A percentile compares a stretch with the other conserved stretches of the same genome.
Conservation (phyloP, 495 filamentous ascomycete genomes). For the Neurospora sp. region DNA sequence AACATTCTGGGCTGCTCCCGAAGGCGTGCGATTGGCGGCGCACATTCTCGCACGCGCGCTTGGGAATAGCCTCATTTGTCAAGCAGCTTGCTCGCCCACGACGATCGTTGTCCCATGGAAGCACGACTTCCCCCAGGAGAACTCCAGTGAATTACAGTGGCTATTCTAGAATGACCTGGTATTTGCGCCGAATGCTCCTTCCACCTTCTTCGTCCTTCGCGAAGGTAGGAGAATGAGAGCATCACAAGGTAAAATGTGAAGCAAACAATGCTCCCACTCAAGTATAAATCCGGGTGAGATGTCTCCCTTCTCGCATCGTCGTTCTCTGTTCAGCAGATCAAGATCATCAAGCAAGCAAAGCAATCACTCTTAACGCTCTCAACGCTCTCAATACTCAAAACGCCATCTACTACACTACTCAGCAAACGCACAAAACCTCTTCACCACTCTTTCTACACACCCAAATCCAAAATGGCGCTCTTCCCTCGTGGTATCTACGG, state of each 20-base stretch:
- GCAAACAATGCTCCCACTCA: not conserved
- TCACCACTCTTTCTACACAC: not conserved
- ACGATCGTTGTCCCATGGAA: not conserved
- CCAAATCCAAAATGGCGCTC: conserved; percentile 50
- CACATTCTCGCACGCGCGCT: not conserved
- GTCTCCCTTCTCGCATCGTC: not conserved
- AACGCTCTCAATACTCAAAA: conserved; percentile 15
- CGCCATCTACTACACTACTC: conserved; percentile 2
- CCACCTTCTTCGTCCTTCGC: not conserved
- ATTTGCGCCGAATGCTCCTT: not conserved
- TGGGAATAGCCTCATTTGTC: not conserved
- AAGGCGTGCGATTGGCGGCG: not conserved
- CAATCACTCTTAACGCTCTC: not conserved
- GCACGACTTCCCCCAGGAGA: not conserved
- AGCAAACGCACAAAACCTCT: conserved; percentile 3
- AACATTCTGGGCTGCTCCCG: not conserved
- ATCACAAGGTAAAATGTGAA: not conserved
- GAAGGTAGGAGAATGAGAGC: not conserved
- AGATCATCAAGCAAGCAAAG: conserved; percentile 11
- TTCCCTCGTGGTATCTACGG: conserved; percentile 45
- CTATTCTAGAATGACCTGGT: not conserved
- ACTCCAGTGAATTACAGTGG: not conserved
- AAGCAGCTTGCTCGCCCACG: not conserved
- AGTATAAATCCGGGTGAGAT: not conserved
- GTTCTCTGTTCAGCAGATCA: conserved; percentile 3